Base-by-base conservation (phyloP, 345 rosid species). In the Abelmoschus esculentus region DNA sequence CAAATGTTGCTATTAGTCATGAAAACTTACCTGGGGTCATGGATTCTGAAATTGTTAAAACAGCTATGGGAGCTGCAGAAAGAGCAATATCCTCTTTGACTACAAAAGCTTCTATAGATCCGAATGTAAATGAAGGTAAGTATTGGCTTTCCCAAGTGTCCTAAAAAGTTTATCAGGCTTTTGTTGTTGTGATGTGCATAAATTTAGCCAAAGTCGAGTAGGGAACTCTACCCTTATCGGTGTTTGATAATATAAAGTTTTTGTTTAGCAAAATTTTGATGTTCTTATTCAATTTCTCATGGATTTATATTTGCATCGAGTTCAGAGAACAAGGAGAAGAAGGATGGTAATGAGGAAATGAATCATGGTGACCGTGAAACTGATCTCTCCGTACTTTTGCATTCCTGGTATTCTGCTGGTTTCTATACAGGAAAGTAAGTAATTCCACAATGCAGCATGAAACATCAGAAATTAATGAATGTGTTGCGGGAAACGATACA, bases 321-420 rank as follows among this genome's bases (percentile, higher is more conserved):
- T 50, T 52, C 76, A 81, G 87, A 64, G 70, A 67, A 50, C n/a
- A 74, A 76, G 61, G 57, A 75, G 36, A 70, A 58, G 62, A 65
- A 72, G 80, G 79, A 60, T 31, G 66, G 29, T 56, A 81, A 61
- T 13, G 85, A 50, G 61, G 83, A 80, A 66, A 44, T 34, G 38
- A 69, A 60, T 47, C 75, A 67, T 72, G 70, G 64, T 26, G 66
- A 71, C 68, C 71, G 77, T 22, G 80, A 72, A 75, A 82, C 89
- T 18, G 86, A 87, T 77, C 83, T 85, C 8, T 32, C 74, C 49
- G 80, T 54, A 28, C 86, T 87, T 73, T 72, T 87, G 67, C 85
- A 83, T 59, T 85, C 92, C 26, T 87, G 92, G 92, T 87, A 82
- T 71, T 76, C 86, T 47, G 86, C 87, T 11, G 90, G 92, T 77